Conservation (phyloP, 78 protist species). For the Chrysochromulina tobinii region DNA sequence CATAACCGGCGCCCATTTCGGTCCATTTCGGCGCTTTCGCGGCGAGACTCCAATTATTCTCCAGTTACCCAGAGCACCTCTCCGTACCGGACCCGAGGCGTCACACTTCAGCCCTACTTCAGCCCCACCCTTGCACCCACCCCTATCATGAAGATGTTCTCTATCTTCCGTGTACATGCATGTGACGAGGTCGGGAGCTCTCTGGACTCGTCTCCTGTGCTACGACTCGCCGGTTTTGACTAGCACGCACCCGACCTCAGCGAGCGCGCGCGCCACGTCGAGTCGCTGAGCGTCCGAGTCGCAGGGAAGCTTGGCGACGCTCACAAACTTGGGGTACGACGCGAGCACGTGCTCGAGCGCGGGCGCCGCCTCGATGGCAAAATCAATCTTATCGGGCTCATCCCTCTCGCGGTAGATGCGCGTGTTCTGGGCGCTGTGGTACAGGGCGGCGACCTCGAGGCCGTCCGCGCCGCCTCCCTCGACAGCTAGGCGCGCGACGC, state of each 20-base stretch:
- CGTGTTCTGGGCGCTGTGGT: conserved; percentile 55
- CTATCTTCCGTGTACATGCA: too few species aligned
- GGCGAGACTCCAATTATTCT: too few species aligned
- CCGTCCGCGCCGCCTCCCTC: conserved; percentile 33
- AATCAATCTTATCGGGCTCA: conserved; percentile 41
- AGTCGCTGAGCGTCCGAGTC: background rate
- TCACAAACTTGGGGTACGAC: conserved; percentile 49
- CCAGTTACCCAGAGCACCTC: too few species aligned
- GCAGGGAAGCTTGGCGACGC: background rate
- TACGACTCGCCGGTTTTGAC: background rate
- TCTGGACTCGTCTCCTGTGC: too few species aligned
- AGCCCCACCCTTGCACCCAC: too few species aligned
- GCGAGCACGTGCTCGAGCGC: conserved; percentile 58
- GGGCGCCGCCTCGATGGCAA: conserved; percentile 50
- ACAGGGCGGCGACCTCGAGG: conserved; percentile 20
- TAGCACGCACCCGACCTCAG: background rate
- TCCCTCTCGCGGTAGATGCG: conserved; percentile 35
- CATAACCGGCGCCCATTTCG: too few species aligned
- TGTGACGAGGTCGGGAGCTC: too few species aligned
- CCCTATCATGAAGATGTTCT: too few species aligned
- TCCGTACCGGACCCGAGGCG: too few species aligned
- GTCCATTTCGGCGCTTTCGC: too few species aligned
- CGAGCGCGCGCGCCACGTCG: conserved; percentile 13
- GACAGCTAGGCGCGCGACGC: background rate
- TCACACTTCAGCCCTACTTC: too few species aligned